phyloP scores from a whole-genome alignment of 257 asterid species.

The Solanum chiquidenum region DNA sequence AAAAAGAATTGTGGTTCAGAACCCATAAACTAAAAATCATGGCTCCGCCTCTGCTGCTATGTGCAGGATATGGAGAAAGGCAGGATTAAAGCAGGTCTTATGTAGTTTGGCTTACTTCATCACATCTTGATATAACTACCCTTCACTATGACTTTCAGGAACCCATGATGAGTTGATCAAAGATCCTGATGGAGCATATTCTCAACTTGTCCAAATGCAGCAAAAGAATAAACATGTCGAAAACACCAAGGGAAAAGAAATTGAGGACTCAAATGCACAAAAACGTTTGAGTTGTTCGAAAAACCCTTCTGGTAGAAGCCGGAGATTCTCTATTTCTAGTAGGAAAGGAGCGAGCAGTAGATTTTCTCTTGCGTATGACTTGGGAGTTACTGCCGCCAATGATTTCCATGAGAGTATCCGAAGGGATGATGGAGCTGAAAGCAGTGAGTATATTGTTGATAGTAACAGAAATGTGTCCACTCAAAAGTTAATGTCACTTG shows the following conservation, averaged over 20 bases:
- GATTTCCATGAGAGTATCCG: not conserved
- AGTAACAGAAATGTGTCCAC: not conserved
- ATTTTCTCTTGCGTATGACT: not conserved
- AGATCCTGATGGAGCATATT: slow-evolving; percentile 35
- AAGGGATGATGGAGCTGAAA: not conserved
- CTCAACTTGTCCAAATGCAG: slow-evolving; percentile 37
- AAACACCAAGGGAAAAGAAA: not conserved
- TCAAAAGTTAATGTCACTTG: not conserved
- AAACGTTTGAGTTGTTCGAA: not conserved
- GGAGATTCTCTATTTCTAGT: not conserved
- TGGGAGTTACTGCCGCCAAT: not conserved
- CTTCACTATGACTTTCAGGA: slow-evolving; percentile 11
- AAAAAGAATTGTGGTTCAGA: not conserved
- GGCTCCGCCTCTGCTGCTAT: not conserved
- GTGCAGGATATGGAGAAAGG: not conserved
- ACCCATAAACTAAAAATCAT: not conserved
- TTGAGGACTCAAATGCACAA: not conserved
- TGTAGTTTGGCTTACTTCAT: not conserved
- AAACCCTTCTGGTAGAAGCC: not conserved
- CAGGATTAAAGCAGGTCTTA: not conserved
- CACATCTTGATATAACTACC: not conserved
- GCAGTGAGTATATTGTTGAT: not conserved
- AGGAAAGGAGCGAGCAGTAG: not conserved
- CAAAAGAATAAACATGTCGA: slow-evolving; percentile 12
- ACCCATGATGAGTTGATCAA: slow-evolving; percentile 35